phyloP scores from a whole-genome alignment of 177 flowering plant species.

The Vitis hybrid region DNA sequence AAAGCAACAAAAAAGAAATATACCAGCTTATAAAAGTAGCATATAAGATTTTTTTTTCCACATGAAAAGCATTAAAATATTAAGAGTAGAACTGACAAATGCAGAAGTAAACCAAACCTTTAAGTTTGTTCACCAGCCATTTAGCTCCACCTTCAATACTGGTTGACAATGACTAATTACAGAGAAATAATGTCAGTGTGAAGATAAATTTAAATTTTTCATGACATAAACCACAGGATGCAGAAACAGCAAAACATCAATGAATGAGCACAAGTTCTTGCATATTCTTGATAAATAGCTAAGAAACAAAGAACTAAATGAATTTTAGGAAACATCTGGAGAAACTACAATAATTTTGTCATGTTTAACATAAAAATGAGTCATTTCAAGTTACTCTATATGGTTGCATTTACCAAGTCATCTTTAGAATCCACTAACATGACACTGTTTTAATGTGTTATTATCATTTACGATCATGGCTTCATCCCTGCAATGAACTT shows the following conservation, averaged over 20 bases:
- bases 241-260: background rate
- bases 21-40: background rate
- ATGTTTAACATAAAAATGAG: background rate
- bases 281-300: background rate
- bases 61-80: background rate
- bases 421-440: too few relatives aligned
- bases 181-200: slow-evolving; percentile 1
- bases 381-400: too few relatives aligned
- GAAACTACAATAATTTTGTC: background rate
- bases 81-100: background rate
- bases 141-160: slow-evolving; percentile 84
- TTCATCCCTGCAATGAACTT: too few relatives aligned
- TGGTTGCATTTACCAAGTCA: too few relatives aligned
- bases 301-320: background rate
- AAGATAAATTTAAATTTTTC: background rate
- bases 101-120: slow-evolving; percentile 49
- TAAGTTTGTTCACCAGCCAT: slow-evolving; percentile 89
- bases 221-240: background rate
- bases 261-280: background rate
- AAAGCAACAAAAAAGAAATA: background rate
- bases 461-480: too few relatives aligned
- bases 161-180: slow-evolving; percentile 54
- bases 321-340: background rate
- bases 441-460: too few relatives aligned
- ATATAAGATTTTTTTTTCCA: background rate